Evolutionary conservation across 1,284 basidiomycete species (phyloP).

Genomic region (Golubevia pallescens): DNA sequence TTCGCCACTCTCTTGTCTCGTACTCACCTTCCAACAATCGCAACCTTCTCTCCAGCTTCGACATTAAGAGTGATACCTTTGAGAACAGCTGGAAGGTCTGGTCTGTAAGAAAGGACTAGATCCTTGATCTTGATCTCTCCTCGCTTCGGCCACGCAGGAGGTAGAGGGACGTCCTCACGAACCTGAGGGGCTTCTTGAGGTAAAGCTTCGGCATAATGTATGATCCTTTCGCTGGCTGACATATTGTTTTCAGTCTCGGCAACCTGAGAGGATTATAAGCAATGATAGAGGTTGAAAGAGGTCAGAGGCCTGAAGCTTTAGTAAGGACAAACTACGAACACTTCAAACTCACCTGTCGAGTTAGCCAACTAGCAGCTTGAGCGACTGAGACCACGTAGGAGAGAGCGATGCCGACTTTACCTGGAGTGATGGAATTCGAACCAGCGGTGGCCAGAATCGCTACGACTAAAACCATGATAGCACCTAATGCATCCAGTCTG

Average conservation of each 20-base stretch:
- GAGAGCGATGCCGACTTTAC: slow-evolving; percentile 48
- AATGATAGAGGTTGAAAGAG: too few species aligned
- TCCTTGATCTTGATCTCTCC: slow-evolving; percentile 50
- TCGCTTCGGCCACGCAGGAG: slow-evolving; percentile 42
- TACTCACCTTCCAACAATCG: slow-evolving; percentile 42
- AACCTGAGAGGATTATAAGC: slow-evolving; percentile 52
- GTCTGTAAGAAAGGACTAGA: slow-evolving; percentile 52
- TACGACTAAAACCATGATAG: slow-evolving; percentile 51
- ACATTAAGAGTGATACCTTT: slow-evolving; percentile 55
- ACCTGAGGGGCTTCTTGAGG: slow-evolving; percentile 45
- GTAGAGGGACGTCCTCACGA: slow-evolving; percentile 25
- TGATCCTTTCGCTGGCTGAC: slow-evolving; percentile 53
- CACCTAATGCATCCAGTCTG: slow-evolving; percentile 66
- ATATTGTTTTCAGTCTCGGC: slow-evolving; percentile 63
- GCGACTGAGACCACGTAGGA: slow-evolving; percentile 51
- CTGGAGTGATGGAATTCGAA: slow-evolving; percentile 18
- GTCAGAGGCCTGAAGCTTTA: too few species aligned
- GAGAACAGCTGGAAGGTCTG: slow-evolving; percentile 53
- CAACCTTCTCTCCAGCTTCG: slow-evolving; percentile 53
- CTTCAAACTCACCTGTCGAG: too few species aligned
- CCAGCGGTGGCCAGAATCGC: slow-evolving; percentile 43
- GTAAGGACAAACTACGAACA: too few species aligned
- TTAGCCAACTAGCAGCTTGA: slow-evolving; percentile 57
- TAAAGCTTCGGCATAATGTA: slow-evolving; percentile 54
- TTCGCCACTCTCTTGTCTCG: too few species aligned